Base-by-base conservation (phyloP, 257 asterid species). In the Lycium ferocissimum region DNA sequence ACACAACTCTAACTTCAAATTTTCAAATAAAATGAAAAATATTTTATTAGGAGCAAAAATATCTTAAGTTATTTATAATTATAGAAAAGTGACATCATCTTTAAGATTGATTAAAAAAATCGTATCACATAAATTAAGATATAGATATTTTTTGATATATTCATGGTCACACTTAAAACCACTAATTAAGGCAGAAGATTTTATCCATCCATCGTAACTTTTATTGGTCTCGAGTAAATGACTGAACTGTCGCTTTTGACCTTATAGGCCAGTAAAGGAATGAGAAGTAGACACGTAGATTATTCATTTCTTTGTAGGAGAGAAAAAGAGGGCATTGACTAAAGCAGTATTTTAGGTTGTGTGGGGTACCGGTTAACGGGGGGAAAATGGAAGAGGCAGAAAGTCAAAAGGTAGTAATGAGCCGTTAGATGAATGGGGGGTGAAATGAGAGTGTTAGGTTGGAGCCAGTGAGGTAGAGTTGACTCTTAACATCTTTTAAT, bases 391-490 rank as follows among this genome's bases (percentile, higher is more conserved):
- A 84, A n/a, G 38, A 7, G 84, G 78, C 73, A 86, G 5, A 91
- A 93, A 93, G 96, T 92, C 97, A 94, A 94, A 91, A 85, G 92
- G 13, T 13, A 80, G 88, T 88, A 86, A 90, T 91, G 93, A 92
- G 92, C 94, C 95, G 97, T 93, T 93, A 89, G 92, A 90, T 91
- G 33, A 79, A 45, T 59, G 0, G 33, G 33, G 84, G 49, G 43
- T 81, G 14, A 51, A 88, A 80, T 9, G 5, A 69, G 49, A 51
- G 79, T 61, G 62, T 63, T 87, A 45, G 91, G 90, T 85, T 87
- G 91, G 89, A 86, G 89, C 89, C 92, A 92, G 88, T 71, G 75
- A 86, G 91, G 91, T 70, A 80, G 89, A 86, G 90, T 88, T 90
- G 90, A 92, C 92, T 65, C 87, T 84, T 12, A 72, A 26, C 87